Percentiles rank a stretch among this genome's conserved stretches.
These are phyloP conservation scores for Phaeoacremonium minimum DNA, from an alignment of 2,329 filamentous ascomycete species.

Conservation along the genomic window DNA sequence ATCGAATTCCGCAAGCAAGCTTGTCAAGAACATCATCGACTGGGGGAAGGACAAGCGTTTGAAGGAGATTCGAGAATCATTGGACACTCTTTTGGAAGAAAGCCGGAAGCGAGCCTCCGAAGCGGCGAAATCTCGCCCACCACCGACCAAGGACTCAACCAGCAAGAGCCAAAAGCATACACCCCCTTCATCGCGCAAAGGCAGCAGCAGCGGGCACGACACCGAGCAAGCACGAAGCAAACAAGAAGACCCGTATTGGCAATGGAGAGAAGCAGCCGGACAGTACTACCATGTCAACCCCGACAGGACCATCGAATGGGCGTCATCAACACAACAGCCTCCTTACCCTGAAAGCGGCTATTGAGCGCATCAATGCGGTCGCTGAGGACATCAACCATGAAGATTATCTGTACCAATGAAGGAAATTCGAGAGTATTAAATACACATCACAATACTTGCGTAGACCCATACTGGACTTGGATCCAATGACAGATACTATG, in stretches of 20 bases:
- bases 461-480: too few relatives aligned
- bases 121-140: conserved; percentile 9
- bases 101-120: conserved; percentile 9
- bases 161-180: conserved; percentile 1
- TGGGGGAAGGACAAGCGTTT: conserved; percentile 24
- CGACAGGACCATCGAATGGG: neutral
- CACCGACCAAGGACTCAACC: conserved; percentile 1
- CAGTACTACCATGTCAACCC: neutral
- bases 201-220: neutral
- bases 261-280: neutral
- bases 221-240: neutral
- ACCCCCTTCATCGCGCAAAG: neutral
- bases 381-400: too few relatives aligned
- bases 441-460: too few relatives aligned
- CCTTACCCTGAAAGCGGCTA: too few relatives aligned
- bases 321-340: neutral
- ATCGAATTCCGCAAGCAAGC: conserved; percentile 23
- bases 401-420: too few relatives aligned
- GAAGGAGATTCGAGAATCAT: conserved; percentile 16
- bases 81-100: conserved; percentile 16
- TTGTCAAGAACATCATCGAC: conserved; percentile 29
- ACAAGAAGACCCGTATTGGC: neutral
- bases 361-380: too few relatives aligned
- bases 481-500: too few relatives aligned
- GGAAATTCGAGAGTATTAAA: too few relatives aligned